These are phyloP conservation scores for Plectosphaerella sp. DNA, from an alignment of 2,329 filamentous ascomycete genomes.

Conservation along the genomic window DNA sequence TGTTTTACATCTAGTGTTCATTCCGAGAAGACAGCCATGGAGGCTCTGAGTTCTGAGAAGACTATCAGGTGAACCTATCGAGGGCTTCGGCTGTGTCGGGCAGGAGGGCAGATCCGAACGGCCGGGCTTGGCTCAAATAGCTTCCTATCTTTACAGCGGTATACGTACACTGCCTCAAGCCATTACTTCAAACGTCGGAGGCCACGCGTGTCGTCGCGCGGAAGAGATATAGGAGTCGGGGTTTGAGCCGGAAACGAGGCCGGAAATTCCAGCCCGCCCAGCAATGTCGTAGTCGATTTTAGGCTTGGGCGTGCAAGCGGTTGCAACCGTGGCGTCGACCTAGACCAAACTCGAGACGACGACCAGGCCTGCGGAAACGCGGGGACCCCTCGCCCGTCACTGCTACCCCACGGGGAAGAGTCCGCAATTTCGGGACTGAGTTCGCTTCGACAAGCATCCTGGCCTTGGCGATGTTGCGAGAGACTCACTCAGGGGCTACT, in stretches of 20 bases:
- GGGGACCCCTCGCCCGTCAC: neutral
- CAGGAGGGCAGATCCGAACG: no score
- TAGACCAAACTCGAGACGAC: neutral
- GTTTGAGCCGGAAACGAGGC: neutral
- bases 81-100: no score
- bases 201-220: no score
- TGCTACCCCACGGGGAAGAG: neutral
- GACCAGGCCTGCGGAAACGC: neutral
- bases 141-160: no score
- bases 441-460: neutral
- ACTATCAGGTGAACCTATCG: no score
- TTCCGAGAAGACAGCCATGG: no score
- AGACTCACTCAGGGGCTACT: neutral
- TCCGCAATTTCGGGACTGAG: neutral
- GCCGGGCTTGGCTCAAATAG: no score
- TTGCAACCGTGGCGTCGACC: no score
- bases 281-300: neutral
- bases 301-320: neutral
- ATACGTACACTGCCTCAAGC: no score
- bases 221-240: neutral
- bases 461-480: neutral
- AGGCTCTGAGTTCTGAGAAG: no score
- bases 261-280: constrained; percentile 1
- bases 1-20: no score
- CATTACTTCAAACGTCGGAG: no score